Base-by-base conservation (phyloP, 2,329 filamentous ascomycete genomes). In the Rutstroemia sp. region DNA sequence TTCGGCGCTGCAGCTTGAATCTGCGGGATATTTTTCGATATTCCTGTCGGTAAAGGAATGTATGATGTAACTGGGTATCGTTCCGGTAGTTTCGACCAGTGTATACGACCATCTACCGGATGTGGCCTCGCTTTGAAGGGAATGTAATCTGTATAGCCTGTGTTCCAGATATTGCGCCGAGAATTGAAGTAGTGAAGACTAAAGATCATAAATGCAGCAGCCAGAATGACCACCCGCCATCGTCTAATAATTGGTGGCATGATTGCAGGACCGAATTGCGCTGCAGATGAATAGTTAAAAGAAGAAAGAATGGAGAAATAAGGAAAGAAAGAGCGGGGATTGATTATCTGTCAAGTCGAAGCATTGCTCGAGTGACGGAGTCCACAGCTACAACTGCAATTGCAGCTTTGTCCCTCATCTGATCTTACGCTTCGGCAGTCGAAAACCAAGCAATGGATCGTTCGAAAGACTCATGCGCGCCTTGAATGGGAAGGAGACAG, bases 21-120 rank as follows among this genome's bases (percentile, higher is more conserved):
- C 1, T 42, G 23, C 2, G 68, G 67, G 8, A 70, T 68, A 30
- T 59, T 56, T 25, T 59, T 61, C 8, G 65, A 58, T 8, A 19
- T 50, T 10, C 66, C 67, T 5, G 61, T 63, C 1, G 67, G 68
- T 5, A 69, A 52, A n/a, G 65, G 56, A 14, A 66, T 66, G 9
- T 61, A 55, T n/a, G 62, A 61, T 2, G 58, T 54, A 2, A 69
- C 63, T 2, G 67, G 66, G 48, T 66, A 64, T 51, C 58, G 56
- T 10, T 69, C 64, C 9, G 65, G 63, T 8, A 64, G 58, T 50
- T 68, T 69, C 21, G 46, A 58, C 63, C 64, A 69, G 59, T 75
- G 75, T 55, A 85, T 82, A 49, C 84, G 73, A n/a, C 80, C 77
- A 57, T 79, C 74, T 5, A 86, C 69, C 0, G 82, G 81, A 67